phyloP scores from a whole-genome alignment of 306 rosid species.

The Astragalus glycyphyllos region DNA sequence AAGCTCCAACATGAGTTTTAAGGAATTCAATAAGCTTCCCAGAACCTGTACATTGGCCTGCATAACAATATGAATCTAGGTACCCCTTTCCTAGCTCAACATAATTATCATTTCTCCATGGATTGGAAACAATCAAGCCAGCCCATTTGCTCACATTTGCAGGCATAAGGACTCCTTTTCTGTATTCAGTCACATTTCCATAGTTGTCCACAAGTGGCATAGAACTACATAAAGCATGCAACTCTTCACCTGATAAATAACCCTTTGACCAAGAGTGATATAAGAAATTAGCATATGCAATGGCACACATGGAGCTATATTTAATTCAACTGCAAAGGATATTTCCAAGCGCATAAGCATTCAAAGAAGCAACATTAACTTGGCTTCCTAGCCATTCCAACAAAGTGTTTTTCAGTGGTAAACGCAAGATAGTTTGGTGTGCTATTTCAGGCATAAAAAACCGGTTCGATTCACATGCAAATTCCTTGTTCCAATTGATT shows the following conservation, averaged over 20 bases:
- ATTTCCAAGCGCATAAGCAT: slow-evolving; percentile 40
- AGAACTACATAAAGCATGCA: slow-evolving; percentile 30
- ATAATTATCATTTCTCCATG: slow-evolving; percentile 59
- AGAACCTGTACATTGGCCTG: slow-evolving; percentile 39
- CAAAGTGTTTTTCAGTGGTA: slow-evolving; percentile 37
- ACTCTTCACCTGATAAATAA: slow-evolving; percentile 37
- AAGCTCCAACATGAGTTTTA: slow-evolving; percentile 41
- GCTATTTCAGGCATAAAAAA: slow-evolving; percentile 61
- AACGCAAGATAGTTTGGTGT: slow-evolving; percentile 46
- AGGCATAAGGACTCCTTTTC: slow-evolving; percentile 60
- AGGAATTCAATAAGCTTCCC: slow-evolving; percentile 52
- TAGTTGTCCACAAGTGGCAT: slow-evolving; percentile 67
- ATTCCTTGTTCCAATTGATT: slow-evolving; percentile 58
- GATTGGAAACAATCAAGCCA: slow-evolving; percentile 57
- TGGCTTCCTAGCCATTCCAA: slow-evolving; percentile 53
- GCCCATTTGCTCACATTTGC: slow-evolving; percentile 75
- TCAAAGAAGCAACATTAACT: slow-evolving; percentile 29
- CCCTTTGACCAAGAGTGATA: slow-evolving; percentile 40
- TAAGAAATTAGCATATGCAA: slow-evolving; percentile 1
- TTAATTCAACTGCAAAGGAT: slow-evolving; percentile 27
- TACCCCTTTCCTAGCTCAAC: slow-evolving; percentile 64
- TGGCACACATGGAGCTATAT: slow-evolving; percentile 26
- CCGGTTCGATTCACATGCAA: slow-evolving; percentile 30
- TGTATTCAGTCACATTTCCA: not conserved
- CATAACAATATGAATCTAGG: slow-evolving; percentile 32